Evolutionary conservation across 2,329 filamentous ascomycete genomes (phyloP), one percentile per base, ranked within the genome.

Genomic region (Alternaria viburni): DNA sequence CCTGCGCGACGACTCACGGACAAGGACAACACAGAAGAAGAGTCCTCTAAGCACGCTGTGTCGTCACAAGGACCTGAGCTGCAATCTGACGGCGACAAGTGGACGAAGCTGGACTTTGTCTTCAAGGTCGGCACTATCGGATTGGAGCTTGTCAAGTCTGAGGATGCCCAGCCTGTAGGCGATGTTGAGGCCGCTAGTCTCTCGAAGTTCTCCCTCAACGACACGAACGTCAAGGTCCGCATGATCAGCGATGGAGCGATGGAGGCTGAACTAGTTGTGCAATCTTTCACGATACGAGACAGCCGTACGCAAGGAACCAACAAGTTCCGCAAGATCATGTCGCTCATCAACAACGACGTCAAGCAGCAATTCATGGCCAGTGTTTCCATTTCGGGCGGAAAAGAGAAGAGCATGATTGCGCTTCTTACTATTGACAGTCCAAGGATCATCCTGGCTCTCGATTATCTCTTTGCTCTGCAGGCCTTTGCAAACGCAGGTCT

Each of bases 251-350:
- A 99, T 78, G 90, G 91, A 7, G 94, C 94, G 0, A 81, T 99
- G 44, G 96, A 99, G 78, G 93, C 94, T 3, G 96, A 99, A 77
- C 87, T 99, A 7, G 86, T 97, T 36, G 93, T 99, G 15, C 91
- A 96, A 63, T 96, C 95, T 0, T 97, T 99, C 78, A 97, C 93
- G 0, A 97, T 98, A 68, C 88, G 92, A 59, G 96, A 99, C 78
- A 97, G 91, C 67, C 90, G 96, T n/a, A 90, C 89, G 5, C 88
- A 89, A 57, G 94, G 97, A 72, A 92, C 91, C 6, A 99, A 97
- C 83, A 97, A 97, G 77, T 99, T 96, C 85, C 89, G 93, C 54
- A 96, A 95, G 79, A 97, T 99, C 81, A 98, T 99, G 96, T 94
- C 94, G 2, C 90, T 97, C 59, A 93, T 94, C 74, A 98, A 97